These are phyloP conservation scores for Boletus rex-veris DNA, from an alignment of 768 basidiomycete genomes.

Conservation along the genomic window DNA sequence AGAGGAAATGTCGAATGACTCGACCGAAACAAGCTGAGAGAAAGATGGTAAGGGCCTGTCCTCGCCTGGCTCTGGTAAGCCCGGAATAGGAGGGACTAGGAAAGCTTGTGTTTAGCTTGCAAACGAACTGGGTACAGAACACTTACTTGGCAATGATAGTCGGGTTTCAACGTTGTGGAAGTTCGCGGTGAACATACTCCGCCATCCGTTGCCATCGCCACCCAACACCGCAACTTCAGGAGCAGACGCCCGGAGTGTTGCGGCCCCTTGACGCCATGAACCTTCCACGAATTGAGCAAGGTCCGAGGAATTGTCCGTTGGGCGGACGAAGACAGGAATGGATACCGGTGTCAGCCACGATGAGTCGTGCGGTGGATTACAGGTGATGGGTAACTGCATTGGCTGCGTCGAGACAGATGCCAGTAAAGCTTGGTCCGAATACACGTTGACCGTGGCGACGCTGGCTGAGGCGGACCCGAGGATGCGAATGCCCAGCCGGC, in stretches of 20 bases:
- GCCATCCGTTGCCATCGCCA: slow-evolving; percentile 51
- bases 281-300: slow-evolving; percentile 51
- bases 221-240: slow-evolving; percentile 47
- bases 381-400: slow-evolving; percentile 52
- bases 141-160: slow-evolving; percentile 55
- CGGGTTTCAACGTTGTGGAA: slow-evolving; percentile 45
- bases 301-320: slow-evolving; percentile 48
- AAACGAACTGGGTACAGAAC: not conserved
- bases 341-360: slow-evolving; percentile 61
- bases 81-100: slow-evolving; percentile 62
- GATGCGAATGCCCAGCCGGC: slow-evolving; percentile 59
- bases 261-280: slow-evolving; percentile 53
- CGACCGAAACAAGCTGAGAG: slow-evolving; percentile 56
- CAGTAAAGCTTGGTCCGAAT: slow-evolving; percentile 42
- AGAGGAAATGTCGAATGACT: slow-evolving; percentile 49
- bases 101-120: slow-evolving; percentile 4
- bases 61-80: slow-evolving; percentile 57
- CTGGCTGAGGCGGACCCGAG: slow-evolving; percentile 57
- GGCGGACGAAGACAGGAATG: slow-evolving; percentile 46
- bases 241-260: slow-evolving; percentile 44
- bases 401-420: slow-evolving; percentile 45
- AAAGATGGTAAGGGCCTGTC: slow-evolving; percentile 51
- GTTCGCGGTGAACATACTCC: slow-evolving; percentile 33
- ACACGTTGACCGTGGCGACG: slow-evolving; percentile 48
- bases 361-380: slow-evolving; percentile 34